Conservation (phyloP, 345 rosid species). For the Gossypium mustelinum region DNA sequence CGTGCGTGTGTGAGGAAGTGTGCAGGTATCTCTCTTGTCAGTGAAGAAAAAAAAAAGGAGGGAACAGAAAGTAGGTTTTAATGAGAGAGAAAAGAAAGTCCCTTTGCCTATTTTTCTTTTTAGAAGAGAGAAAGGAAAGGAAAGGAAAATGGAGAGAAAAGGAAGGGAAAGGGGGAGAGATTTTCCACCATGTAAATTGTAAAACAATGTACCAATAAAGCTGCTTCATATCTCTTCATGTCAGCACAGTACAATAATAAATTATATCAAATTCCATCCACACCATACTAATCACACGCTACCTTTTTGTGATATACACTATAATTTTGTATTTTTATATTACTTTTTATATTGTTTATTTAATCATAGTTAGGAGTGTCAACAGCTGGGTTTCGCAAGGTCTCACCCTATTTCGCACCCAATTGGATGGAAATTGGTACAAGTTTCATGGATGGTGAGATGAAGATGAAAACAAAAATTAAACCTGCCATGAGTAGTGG, state of each 20-base stretch:
- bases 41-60: slow-evolving; percentile 45
- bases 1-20: slow-evolving; percentile 91
- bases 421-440: too few relatives aligned
- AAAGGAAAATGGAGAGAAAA: background rate
- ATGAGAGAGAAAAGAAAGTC: background rate
- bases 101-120: background rate
- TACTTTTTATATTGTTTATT: too few relatives aligned
- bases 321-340: background rate
- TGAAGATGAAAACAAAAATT: too few relatives aligned
- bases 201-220: slow-evolving; percentile 46
- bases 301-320: background rate
- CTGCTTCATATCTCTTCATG: slow-evolving; percentile 75
- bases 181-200: slow-evolving; percentile 12
- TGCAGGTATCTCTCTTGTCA: slow-evolving; percentile 75
- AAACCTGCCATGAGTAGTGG: rapidly evolving
- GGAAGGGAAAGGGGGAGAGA: background rate
- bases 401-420: too few relatives aligned
- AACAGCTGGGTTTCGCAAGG: too few relatives aligned
- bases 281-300: slow-evolving; percentile 55
- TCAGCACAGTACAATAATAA: slow-evolving; percentile 68
- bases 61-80: slow-evolving; percentile 36
- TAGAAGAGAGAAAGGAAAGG: background rate
- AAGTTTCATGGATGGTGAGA: rapidly evolving
- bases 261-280: slow-evolving; percentile 48
- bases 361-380: too few relatives aligned